phyloP scores from a whole-genome alignment of 2,329 filamentous ascomycete species.

The Chaetomium sp. region DNA sequence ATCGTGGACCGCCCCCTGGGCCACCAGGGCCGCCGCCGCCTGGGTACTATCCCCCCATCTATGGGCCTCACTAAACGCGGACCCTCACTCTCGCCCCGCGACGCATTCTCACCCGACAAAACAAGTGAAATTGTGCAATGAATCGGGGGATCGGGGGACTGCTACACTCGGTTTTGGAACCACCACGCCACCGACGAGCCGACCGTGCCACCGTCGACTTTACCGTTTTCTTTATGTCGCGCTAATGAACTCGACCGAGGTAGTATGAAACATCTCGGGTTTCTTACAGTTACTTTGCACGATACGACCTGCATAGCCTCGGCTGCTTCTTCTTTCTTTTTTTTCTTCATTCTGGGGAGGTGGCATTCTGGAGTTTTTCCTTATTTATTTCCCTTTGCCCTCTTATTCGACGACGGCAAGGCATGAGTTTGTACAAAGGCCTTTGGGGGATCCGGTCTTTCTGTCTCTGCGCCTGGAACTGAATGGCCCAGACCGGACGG shows the following conservation, averaged over 20 bases:
- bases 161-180: neutral
- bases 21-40: slow-evolving; percentile 15
- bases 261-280: slow-evolving; percentile 9
- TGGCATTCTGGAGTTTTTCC: slow-evolving; percentile 9
- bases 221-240: neutral
- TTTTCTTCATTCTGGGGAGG: slow-evolving; percentile 3
- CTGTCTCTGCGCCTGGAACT: neutral
- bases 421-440: neutral
- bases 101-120: too few species aligned
- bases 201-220: neutral
- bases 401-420: neutral
- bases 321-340: neutral
- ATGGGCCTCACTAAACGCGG: neutral
- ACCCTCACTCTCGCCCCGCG: too few species aligned
- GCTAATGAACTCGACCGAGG: slow-evolving; percentile 14
- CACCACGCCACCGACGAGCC: neutral
- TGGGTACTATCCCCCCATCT: slow-evolving; percentile 17
- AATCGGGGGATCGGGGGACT: too few species aligned
- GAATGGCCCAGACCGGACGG: neutral
- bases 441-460: neutral
- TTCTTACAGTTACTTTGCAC: slow-evolving; percentile 5
- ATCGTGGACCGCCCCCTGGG: slow-evolving; percentile 16
- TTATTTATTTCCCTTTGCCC: neutral
- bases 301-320: slow-evolving; percentile 15
- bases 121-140: too few species aligned